These are phyloP conservation scores for Rhodotorula kratochvilovae DNA, from an alignment of 768 basidiomycete genomes.

Conservation along the genomic window DNA sequence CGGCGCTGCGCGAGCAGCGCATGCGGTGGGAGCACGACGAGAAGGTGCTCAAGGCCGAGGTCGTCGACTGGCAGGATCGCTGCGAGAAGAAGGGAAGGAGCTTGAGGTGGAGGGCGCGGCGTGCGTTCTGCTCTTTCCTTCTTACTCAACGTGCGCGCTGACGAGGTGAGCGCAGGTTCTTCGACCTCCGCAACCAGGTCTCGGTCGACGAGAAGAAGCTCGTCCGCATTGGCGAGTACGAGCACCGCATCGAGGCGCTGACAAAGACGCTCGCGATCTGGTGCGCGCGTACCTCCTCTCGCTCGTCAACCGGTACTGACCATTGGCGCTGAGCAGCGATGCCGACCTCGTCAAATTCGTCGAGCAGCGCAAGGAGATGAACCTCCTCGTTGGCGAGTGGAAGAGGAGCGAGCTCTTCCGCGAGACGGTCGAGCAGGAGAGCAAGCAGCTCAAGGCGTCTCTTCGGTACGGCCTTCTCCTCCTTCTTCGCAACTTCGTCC, in stretches of 20 bases:
- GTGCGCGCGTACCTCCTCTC: constrained; percentile 50
- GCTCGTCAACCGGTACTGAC: too few species aligned
- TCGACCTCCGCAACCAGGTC: constrained; percentile 66
- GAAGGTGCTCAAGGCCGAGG: constrained; percentile 61
- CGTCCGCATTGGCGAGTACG: constrained; percentile 74
- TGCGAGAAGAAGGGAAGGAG: constrained; percentile 45
- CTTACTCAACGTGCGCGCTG: background rate
- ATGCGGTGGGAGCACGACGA: constrained; percentile 69
- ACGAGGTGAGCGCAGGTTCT: constrained; percentile 52
- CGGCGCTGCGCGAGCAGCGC: constrained; percentile 71
- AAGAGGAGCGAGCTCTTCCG: constrained; percentile 29
- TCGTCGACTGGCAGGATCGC: constrained; percentile 65
- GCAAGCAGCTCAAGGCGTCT: background rate
- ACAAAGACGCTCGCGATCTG: constrained; percentile 71
- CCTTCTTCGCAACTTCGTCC: background rate
- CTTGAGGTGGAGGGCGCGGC: constrained; percentile 46
- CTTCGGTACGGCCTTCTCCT: constrained; percentile 8
- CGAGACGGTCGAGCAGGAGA: constrained; percentile 26
- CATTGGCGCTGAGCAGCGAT: constrained; percentile 1
- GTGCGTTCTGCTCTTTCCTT: constrained; percentile 36
- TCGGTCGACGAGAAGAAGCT: constrained; percentile 79
- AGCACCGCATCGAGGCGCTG: constrained; percentile 77
- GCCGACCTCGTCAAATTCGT: constrained; percentile 30
- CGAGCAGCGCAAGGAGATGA: constrained; percentile 33
- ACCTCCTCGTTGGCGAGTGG: constrained; percentile 30